Evolutionary conservation across 768 basidiomycete species (phyloP).

Genomic region (Lactarius vividus): DNA sequence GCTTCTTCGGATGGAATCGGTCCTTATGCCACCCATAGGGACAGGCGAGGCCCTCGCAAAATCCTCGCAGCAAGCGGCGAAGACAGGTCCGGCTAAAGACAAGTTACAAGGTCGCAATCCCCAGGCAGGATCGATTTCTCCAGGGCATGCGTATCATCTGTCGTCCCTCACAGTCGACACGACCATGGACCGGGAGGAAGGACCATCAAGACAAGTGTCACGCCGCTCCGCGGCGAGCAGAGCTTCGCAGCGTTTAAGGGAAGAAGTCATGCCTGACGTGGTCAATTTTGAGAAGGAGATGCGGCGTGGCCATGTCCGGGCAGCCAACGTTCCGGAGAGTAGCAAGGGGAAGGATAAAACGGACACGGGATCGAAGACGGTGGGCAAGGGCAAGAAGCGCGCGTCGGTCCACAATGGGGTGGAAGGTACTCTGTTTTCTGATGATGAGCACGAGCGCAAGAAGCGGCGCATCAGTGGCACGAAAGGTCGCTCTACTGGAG

Average conservation of each 20-base stretch:
- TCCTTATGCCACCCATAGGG: slow-evolving; percentile 24
- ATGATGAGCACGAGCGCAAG: slow-evolving; percentile 22
- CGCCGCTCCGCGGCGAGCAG: slow-evolving; percentile 53
- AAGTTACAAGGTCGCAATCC: slow-evolving; percentile 8
- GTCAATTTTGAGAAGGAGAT: slow-evolving; percentile 66
- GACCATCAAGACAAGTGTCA: slow-evolving; percentile 29
- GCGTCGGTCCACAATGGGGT: slow-evolving; percentile 23
- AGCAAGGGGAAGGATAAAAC: slow-evolving; percentile 28
- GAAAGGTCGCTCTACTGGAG: slow-evolving; percentile 27
- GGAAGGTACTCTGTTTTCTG: slow-evolving; percentile 16
- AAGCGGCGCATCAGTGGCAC: slow-evolving; percentile 16
- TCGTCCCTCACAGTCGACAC: slow-evolving; percentile 28
- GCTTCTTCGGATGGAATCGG: slow-evolving; percentile 17
- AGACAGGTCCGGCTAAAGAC: slow-evolving; percentile 12
- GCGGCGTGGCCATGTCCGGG: slow-evolving; percentile 39
- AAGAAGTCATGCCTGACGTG: slow-evolving; percentile 75
- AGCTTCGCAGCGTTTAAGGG: slow-evolving; percentile 44
- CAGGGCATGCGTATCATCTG: neutral
- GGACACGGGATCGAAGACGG: slow-evolving; percentile 17
- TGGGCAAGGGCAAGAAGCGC: slow-evolving; percentile 35
- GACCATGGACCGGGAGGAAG: slow-evolving; percentile 22
- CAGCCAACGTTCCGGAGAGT: slow-evolving; percentile 29
- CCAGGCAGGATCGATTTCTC: neutral
- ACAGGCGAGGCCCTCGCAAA: slow-evolving; percentile 5
- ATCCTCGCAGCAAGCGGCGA: slow-evolving; percentile 12